Evolutionary conservation across 345 rosid species (phyloP).

Genomic region (Arabidopsis thaliana): TAIR10.1 NC_003075.7:18093001-18093500

Average conservation of each 20-base stretch:
- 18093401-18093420: slow-evolving; percentile 9
- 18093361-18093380: slow-evolving; percentile 19
- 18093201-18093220: slow-evolving; percentile 21
- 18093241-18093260: slow-evolving; percentile 20
- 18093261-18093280: slow-evolving; percentile 93
- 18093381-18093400: slow-evolving; percentile 24
- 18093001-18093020: slow-evolving; percentile 98
- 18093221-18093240: not conserved
- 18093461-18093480: slow-evolving; percentile 28
- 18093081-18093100: slow-evolving; percentile 22
- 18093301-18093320: slow-evolving; percentile 83
- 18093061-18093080: slow-evolving; percentile 33
- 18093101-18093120: slow-evolving; percentile 50
- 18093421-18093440: slow-evolving; percentile 15
- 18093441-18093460: slow-evolving; percentile 7
- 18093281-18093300: slow-evolving; percentile 94
- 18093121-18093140: slow-evolving; percentile 89
- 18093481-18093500: slow-evolving; percentile 29
- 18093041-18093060: slow-evolving; percentile 37
- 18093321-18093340: slow-evolving; percentile 79
- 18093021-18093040: slow-evolving; percentile 91
- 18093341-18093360: slow-evolving; percentile 48
- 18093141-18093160: slow-evolving; percentile 86
- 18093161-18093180: slow-evolving; percentile 64
- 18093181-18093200: slow-evolving; percentile 54